phyloP scores from a whole-genome alignment of 306 rosid species.

The Prunus kanzakura region DNA sequence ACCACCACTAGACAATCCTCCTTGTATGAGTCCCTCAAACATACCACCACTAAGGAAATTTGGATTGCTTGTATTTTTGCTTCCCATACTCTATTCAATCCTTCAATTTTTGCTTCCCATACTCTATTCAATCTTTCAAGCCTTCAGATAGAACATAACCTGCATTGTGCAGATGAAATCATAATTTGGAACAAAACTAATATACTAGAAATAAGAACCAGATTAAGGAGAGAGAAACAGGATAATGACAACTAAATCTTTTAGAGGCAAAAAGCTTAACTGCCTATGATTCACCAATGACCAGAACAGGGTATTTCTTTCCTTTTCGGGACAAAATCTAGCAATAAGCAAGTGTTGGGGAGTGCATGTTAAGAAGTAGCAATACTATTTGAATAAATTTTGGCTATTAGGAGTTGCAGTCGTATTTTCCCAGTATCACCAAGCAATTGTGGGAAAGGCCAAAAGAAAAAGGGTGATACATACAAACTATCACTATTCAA shows the following conservation, averaged over 20 bases:
- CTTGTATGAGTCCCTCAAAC: too few relatives aligned
- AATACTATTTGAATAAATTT: background rate
- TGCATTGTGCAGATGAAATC: conserved; percentile 22
- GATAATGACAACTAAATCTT: background rate
- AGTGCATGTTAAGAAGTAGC: background rate
- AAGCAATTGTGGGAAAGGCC: conserved; percentile 4
- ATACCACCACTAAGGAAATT: too few relatives aligned
- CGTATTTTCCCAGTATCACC: background rate
- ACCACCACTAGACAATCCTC: too few relatives aligned
- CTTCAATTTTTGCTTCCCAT: too few relatives aligned
- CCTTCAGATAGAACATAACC: conserved; percentile 75
- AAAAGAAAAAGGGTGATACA: background rate
- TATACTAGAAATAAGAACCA: background rate
- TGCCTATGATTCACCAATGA: too few relatives aligned
- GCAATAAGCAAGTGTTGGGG: background rate
- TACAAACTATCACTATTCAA: too few relatives aligned
- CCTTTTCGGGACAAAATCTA: too few relatives aligned
- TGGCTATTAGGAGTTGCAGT: background rate
- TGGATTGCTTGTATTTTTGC: conserved; percentile 4
- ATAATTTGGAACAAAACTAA: background rate
- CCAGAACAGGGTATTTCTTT: too few relatives aligned
- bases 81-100: conserved; percentile 56
- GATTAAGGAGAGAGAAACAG: background rate
- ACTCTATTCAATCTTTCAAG: too few relatives aligned
- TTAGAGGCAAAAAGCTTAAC: background rate